Evolutionary conservation across 441 rosid genomes (phyloP), one percentile per base, ranked within the genome.

Genomic region (Brassica hybrid): DNA sequence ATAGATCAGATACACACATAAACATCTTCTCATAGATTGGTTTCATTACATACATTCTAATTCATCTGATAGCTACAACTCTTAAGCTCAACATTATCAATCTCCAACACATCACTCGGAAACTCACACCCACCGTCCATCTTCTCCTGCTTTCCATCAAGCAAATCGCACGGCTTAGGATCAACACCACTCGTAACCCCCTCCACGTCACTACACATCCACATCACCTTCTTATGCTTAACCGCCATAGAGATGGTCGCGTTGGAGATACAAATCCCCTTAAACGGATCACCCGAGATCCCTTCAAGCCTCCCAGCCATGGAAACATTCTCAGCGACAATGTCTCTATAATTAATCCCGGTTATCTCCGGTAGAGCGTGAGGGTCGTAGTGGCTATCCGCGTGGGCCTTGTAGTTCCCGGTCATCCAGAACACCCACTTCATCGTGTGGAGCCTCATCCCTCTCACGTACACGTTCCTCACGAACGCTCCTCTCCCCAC

Each of bases 341-440:
- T 69, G 19, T 90, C 90, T 74, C 89, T 81, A 43, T 83, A 90
- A 78, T 88, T 88, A n/a, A 90, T 88, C n/a, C 87, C 89, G 45
- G 80, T 78, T 68, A 90, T 82, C 65, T 74, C 85, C 3, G 94
- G 94, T 56, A 87, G 12, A 5, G 94, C 94, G 1, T 88, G 88
- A 11, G 90, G 94, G 73, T 90, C 90, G 21, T 88, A 90, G 45
- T 80, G 73, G 1, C 11, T 57, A 74, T 90, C 94, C 2, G 92
- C 84, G 8, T 90, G 94, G n/a, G 88, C 86, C 45, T 87, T 86
- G 38, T 89, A 89, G 65, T 89, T 85, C 0, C 94, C 94, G 0
- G 84, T 87, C 88, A 89, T 89, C 88, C 83, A 79, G 70, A 90
- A 88, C 0, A 84, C 92, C 94, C 94, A 90, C 58, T 90, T 90